Evolutionary conservation across 2,329 filamentous ascomycete species (phyloP).

Genomic region (Hypoxylon sp.): DNA sequence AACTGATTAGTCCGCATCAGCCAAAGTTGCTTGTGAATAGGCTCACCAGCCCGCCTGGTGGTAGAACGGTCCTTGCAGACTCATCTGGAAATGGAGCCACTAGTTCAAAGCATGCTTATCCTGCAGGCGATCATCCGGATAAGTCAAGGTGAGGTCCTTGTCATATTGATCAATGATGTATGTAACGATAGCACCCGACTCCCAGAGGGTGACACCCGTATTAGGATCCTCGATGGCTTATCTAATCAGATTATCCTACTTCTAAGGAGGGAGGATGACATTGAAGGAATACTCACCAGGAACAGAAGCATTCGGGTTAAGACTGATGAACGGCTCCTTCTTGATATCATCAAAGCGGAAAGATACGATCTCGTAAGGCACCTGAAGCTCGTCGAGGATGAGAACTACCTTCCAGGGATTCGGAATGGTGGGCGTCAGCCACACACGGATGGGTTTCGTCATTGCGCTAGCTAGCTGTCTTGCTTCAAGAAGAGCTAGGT

Average conservation of each 20-base stretch:
- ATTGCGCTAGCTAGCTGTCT: not conserved
- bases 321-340: conserved; percentile 25
- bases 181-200: conserved; percentile 46
- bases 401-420: conserved; percentile 22
- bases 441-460: conserved; percentile 18
- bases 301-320: conserved; percentile 46
- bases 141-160: not conserved
- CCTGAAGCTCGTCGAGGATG: conserved; percentile 14
- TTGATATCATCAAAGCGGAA: conserved; percentile 38
- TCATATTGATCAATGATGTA: conserved; percentile 27
- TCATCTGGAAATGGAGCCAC: conserved; percentile 28
- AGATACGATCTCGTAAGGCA: conserved; percentile 16
- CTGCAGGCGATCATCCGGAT: conserved; percentile 6
- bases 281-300: conserved; percentile 6
- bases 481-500: not conserved
- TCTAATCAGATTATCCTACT: not conserved
- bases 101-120: conserved; percentile 16
- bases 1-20: not conserved
- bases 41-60: conserved; percentile 16
- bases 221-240: conserved; percentile 45
- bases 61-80: conserved; percentile 16
- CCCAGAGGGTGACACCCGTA: conserved; percentile 43
- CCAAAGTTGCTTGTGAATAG: not conserved
- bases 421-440: conserved; percentile 11
- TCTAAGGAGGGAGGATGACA: not conserved